Percentiles rank a stretch among this genome's conserved stretches.
These are phyloP conservation scores for Vanrija humicola DNA, from an alignment of 1,284 basidiomycete species.

Conservation along the genomic window DNA sequence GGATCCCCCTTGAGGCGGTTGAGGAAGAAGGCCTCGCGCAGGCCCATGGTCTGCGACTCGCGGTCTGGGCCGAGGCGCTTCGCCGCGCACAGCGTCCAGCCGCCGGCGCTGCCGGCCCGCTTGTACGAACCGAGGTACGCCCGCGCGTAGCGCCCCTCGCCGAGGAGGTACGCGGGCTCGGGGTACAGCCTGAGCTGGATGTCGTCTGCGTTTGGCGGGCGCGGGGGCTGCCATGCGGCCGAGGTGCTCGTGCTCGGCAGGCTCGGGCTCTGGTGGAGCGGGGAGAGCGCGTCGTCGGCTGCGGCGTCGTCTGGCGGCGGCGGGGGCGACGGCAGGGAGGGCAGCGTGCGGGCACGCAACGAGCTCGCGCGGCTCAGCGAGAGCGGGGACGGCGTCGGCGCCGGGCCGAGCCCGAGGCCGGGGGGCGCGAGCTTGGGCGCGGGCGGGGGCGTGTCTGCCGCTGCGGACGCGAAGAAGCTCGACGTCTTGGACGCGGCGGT, in stretches of 20 bases:
- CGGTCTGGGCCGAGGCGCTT: constrained; percentile 50
- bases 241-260: constrained; percentile 16
- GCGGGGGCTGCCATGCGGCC: constrained; percentile 30
- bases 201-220: constrained; percentile 31
- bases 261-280: constrained; percentile 40
- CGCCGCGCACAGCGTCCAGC: constrained; percentile 50
- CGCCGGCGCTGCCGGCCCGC: background rate
- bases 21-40: constrained; percentile 52
- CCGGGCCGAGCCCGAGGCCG: background rate
- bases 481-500: constrained; percentile 22
- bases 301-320: background rate
- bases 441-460: constrained; percentile 26
- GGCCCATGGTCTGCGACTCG: constrained; percentile 50
- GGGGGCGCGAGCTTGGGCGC: constrained; percentile 18
- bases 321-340: constrained; percentile 13
- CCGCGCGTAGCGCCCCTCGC: constrained; percentile 50
- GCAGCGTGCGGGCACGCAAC: constrained; percentile 17
- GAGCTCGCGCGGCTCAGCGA: constrained; percentile 38
- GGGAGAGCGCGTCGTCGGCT: constrained; percentile 17
- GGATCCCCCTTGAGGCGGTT: constrained; percentile 34
- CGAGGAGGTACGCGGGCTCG: constrained; percentile 42
- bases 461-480: constrained; percentile 38
- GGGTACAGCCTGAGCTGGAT: constrained; percentile 39
- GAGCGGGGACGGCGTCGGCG: constrained; percentile 30
- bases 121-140: constrained; percentile 50